These are phyloP conservation scores for Alternaria ethzedia DNA, from an alignment of 2,329 filamentous ascomycete genomes.

Conservation along the genomic window DNA sequence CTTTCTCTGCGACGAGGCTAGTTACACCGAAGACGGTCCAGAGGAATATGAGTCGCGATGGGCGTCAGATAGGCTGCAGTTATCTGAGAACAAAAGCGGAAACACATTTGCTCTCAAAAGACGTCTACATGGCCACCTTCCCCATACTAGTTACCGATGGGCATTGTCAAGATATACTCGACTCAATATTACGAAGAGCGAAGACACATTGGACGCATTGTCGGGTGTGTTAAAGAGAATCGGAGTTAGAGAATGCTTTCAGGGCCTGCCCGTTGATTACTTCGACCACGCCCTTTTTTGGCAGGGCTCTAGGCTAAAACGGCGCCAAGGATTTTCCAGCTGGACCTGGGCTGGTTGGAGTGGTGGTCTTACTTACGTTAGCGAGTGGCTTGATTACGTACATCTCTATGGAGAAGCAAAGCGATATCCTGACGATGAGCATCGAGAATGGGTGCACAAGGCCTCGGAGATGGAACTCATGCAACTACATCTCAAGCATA, in stretches of 20 bases:
- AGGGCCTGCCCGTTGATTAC: neutral
- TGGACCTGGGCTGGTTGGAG: neutral
- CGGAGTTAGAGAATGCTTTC: fast-evolving
- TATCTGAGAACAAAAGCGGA: neutral
- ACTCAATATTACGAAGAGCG: neutral
- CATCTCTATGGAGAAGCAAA: neutral
- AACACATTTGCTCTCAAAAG: neutral
- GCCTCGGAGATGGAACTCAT: neutral
- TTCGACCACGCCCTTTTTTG: neutral
- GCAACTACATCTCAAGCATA: neutral
- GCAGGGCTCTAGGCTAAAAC: neutral
- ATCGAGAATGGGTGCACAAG: neutral
- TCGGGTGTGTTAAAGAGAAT: fast-evolving
- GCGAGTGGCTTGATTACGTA: neutral
- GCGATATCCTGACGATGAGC: neutral
- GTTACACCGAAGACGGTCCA: neutral
- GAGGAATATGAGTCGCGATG: too few species aligned
- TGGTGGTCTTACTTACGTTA: neutral
- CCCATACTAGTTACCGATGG: neutral
- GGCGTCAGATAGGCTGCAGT: too few species aligned
- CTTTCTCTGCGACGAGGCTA: neutral
- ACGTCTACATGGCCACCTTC: neutral
- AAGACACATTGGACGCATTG: neutral
- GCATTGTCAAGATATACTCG: neutral
- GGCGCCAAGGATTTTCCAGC: too few species aligned